Percentiles rank a stretch among this genome's conserved stretches.
Evolutionary conservation across 2,329 filamentous ascomycete genomes (phyloP).

Genomic region (Hawksworthiomyces lignivorus): DNA sequence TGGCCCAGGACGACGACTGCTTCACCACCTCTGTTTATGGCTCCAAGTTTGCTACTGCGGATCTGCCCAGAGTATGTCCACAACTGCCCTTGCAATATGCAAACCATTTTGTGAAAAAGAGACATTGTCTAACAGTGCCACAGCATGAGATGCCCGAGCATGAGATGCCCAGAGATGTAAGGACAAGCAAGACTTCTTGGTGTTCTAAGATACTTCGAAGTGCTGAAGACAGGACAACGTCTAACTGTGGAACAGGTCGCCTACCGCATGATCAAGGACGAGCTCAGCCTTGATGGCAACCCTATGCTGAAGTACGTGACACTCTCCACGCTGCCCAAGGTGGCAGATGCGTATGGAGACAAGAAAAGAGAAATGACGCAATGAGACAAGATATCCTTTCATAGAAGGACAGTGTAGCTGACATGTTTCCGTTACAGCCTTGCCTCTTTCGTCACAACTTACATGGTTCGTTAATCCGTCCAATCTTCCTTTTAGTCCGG

Average conservation of each 20-base stretch:
- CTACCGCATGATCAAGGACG: constrained; percentile 96
- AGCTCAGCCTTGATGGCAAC: constrained; percentile 84
- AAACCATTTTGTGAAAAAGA: too few relatives aligned
- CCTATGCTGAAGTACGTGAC: constrained; percentile 68
- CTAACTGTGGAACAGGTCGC: constrained; percentile 58
- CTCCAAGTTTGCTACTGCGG: constrained; percentile 70
- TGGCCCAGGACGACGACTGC: constrained; percentile 44
- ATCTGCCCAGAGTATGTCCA: constrained; percentile 52
- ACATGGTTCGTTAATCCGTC: constrained; percentile 58
- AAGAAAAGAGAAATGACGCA: too few relatives aligned
- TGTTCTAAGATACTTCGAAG: too few relatives aligned
- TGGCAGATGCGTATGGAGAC: too few relatives aligned
- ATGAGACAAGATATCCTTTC: too few relatives aligned
- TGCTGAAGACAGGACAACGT: too few relatives aligned
- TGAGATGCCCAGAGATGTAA: constrained; percentile 74
- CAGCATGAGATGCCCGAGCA: constrained; percentile 73
- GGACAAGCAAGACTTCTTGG: too few relatives aligned
- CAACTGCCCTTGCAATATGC: too few relatives aligned
- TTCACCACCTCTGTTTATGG: constrained; percentile 82
- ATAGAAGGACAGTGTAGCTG: too few relatives aligned
- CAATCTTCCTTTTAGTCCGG: neutral
- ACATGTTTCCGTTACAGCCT: constrained; percentile 43
- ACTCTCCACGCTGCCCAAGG: too few relatives aligned
- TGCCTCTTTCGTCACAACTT: constrained; percentile 90
- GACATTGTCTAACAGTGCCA: too few relatives aligned